These are phyloP conservation scores for Aspergillus baeticus DNA, from an alignment of 495 filamentous ascomycete genomes.

Conservation along the genomic window DNA sequence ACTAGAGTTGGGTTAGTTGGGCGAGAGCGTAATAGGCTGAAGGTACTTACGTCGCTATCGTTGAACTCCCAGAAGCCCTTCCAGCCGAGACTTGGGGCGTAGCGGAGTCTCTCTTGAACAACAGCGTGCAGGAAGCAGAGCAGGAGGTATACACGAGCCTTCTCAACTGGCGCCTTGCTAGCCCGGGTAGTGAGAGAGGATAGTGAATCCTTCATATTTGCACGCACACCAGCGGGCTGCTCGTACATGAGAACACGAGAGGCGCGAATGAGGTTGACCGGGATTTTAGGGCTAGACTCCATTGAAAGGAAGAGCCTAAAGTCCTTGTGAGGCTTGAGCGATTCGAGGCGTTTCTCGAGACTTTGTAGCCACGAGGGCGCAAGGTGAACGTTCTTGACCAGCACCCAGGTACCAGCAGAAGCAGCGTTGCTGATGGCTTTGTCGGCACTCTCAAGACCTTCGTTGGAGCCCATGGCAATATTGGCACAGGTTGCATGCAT, in stretches of 20 bases:
- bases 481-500: conserved; percentile 81
- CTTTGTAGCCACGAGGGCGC: conserved; percentile 95
- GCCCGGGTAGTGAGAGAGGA: conserved; percentile 76
- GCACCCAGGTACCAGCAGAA: conserved; percentile 89
- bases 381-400: conserved; percentile 98
- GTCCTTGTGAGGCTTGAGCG: conserved; percentile 88
- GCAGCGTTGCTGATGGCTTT: conserved; percentile 94
- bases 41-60: conserved; percentile 85
- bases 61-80: conserved; percentile 99
- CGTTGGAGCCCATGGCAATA: conserved; percentile 98
- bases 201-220: conserved; percentile 98
- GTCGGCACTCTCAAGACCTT: conserved; percentile 87
- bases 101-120: conserved; percentile 91
- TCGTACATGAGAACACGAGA: conserved; percentile 97
- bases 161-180: conserved; percentile 82
- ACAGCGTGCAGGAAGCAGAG: conserved; percentile 96
- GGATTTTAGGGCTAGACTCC: conserved; percentile 96
- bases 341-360: conserved; percentile 92
- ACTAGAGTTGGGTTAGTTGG: conserved; percentile 55
- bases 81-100: conserved; percentile 94
- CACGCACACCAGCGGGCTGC: conserved; percentile 91
- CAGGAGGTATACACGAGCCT: conserved; percentile 85
- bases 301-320: conserved; percentile 97
- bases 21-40: neutral
- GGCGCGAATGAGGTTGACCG: conserved; percentile 90